A percentile compares a stretch with the other conserved stretches of the same genome.
Conservation (phyloP, 495 filamentous ascomycete species). For the Penicillium longicatenatum region DNA sequence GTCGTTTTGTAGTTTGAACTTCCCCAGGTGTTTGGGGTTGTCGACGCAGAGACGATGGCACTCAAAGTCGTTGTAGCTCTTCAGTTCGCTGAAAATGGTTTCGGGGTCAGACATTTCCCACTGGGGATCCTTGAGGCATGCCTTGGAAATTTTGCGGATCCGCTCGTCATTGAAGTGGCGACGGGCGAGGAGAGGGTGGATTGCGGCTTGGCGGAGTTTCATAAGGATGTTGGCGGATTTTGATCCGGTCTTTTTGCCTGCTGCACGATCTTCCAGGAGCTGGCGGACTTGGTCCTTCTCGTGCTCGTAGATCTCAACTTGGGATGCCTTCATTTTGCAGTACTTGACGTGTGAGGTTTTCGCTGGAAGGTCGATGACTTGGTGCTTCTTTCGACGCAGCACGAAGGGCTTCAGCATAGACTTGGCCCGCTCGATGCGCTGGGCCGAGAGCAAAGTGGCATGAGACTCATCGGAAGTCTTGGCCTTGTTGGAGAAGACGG, state of each 20-base stretch:
- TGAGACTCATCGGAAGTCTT: constrained; percentile 73
- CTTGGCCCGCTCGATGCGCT: constrained; percentile 81
- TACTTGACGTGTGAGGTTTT: constrained; percentile 78
- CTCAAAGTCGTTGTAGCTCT: constrained; percentile 77
- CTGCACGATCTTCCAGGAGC: constrained; percentile 57
- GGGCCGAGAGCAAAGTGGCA: constrained; percentile 75
- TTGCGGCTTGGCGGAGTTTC: constrained; percentile 87
- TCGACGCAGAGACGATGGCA: constrained; percentile 76
- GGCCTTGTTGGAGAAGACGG: constrained; percentile 88
- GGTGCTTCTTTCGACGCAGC: constrained; percentile 87
- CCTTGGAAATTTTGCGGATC: constrained; percentile 76
- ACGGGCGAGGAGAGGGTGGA: constrained; percentile 87
- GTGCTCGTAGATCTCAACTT: constrained; percentile 70
- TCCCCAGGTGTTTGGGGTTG: constrained; percentile 66
- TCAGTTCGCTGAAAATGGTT: constrained; percentile 71
- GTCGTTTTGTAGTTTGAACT: constrained; percentile 68
- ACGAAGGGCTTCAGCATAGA: constrained; percentile 96
- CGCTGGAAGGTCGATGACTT: constrained; percentile 86
- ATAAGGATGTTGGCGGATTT: constrained; percentile 78
- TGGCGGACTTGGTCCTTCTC: constrained; percentile 56
- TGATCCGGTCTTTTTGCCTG: constrained; percentile 56
- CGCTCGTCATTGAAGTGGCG: constrained; percentile 71
- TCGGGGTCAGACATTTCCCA: constrained; percentile 61
- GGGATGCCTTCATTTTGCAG: constrained; percentile 71
- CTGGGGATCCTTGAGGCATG: constrained; percentile 65